Conservation (phyloP, 1,284 basidiomycete genomes). For the Cryptococcus deneoformans region DNA sequence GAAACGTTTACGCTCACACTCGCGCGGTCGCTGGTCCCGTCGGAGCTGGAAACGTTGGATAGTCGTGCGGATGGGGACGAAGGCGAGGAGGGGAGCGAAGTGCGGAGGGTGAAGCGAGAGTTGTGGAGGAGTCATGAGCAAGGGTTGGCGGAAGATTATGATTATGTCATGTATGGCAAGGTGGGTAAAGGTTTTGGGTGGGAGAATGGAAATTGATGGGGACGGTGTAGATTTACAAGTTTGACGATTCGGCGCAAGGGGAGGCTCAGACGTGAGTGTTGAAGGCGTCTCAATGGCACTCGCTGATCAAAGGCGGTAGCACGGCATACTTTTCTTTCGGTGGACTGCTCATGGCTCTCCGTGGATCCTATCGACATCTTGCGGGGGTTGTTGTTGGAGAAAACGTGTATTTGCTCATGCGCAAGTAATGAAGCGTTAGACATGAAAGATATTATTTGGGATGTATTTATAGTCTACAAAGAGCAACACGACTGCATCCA, state of each 20-base stretch:
- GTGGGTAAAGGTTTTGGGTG: conserved; percentile 58
- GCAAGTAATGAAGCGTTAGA: no score
- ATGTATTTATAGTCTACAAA: no score
- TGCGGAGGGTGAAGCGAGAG: conserved; percentile 81
- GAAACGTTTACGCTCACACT: conserved; percentile 83
- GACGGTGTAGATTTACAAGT: conserved; percentile 96
- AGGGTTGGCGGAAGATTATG: conserved; percentile 93
- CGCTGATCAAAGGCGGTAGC: no score
- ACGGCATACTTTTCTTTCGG: conserved; percentile 96
- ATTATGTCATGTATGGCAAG: conserved; percentile 99
- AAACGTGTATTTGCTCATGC: conserved; percentile 84
- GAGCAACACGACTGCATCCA: no score
- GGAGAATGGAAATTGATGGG: no score
- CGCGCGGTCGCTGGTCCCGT: conserved; percentile 69
- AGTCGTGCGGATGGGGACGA: conserved; percentile 9
- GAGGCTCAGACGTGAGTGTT: conserved; percentile 44
- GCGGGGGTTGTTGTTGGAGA: conserved; percentile 89
- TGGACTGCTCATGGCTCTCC: conserved; percentile 91
- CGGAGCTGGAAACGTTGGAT: conserved; percentile 55
- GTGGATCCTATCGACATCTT: conserved; percentile 90
- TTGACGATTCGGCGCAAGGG: conserved; percentile 75
- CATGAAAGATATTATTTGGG: no score
- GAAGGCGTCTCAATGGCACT: no score
- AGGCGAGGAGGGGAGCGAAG: conserved; percentile 49
- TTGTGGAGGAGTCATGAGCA: conserved; percentile 70